Evolutionary conservation across 441 rosid genomes (phyloP).

Genomic region (Adansonia madagascariensis): DNA sequence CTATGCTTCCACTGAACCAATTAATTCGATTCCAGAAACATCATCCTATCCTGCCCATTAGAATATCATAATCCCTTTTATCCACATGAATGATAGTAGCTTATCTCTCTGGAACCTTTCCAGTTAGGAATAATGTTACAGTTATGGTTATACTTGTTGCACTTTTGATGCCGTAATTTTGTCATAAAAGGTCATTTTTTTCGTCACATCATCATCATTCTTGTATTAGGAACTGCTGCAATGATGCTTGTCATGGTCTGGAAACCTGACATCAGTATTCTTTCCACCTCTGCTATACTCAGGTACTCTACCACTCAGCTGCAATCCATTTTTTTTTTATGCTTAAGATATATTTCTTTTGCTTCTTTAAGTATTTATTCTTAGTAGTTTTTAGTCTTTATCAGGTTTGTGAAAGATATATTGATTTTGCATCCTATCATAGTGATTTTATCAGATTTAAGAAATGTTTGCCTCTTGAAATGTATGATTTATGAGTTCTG

Average conservation of each 20-base stretch:
- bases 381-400: constrained; percentile 6
- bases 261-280: constrained; percentile 65
- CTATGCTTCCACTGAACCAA: background rate
- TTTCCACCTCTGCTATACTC: constrained; percentile 65
- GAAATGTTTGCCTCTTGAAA: constrained; percentile 5
- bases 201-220: background rate
- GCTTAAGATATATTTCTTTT: constrained; percentile 14
- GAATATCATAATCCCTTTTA: background rate
- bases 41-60: background rate
- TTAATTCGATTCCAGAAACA: background rate
- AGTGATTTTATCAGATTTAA: background rate
- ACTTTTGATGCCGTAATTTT: background rate
- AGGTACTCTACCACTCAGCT: constrained; percentile 47
- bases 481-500: constrained; percentile 9
- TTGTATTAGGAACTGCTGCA: constrained; percentile 77
- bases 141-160: background rate
- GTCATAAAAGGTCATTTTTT: background rate
- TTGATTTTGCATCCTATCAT: background rate
- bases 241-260: constrained; percentile 90
- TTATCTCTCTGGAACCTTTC: constrained; percentile 4
- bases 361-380: constrained; percentile 3
- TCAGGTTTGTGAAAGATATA: background rate
- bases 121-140: background rate
- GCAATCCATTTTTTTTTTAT: background rate
- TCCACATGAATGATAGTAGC: background rate